Percentiles rank a stretch among this genome's conserved stretches.
These are phyloP conservation scores for Aristolochia californica DNA, from an alignment of 164 flowering plant species.

Conservation along the genomic window DNA sequence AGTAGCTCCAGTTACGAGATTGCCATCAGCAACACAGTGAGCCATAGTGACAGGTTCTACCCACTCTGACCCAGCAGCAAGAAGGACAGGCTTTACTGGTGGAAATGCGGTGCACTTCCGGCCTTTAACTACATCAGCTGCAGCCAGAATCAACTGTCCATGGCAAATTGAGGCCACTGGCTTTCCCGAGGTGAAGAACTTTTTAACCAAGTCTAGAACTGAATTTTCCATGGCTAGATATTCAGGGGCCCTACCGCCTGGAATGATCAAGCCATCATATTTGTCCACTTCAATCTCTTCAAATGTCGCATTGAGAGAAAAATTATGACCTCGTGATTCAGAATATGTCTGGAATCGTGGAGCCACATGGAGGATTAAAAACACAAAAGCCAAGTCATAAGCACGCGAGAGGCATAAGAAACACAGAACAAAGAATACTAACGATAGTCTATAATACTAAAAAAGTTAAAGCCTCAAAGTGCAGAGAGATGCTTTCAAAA, in stretches of 20 bases:
- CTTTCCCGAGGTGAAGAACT: slow-evolving; percentile 45
- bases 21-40: slow-evolving; percentile 61
- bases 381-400: too few species aligned
- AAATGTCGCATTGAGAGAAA: slow-evolving; percentile 86
- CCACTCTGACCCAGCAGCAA: slow-evolving; percentile 85
- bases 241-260: slow-evolving; percentile 95
- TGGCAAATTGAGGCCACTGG: slow-evolving; percentile 88
- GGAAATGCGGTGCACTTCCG: slow-evolving; percentile 72
- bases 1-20: slow-evolving; percentile 66
- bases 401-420: too few species aligned
- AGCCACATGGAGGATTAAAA: neutral
- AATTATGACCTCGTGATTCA: slow-evolving; percentile 86
- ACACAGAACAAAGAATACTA: neutral
- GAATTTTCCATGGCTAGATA: slow-evolving; percentile 76
- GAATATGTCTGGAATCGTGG: slow-evolving; percentile 54
- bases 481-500: too few species aligned
- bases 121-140: slow-evolving; percentile 64
- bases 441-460: too few species aligned
- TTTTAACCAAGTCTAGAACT: slow-evolving; percentile 43
- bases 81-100: slow-evolving; percentile 48
- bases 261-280: slow-evolving; percentile 83
- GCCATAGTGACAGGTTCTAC: slow-evolving; percentile 56
- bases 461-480: too few species aligned
- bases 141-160: slow-evolving; percentile 88
- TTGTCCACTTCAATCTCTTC: slow-evolving; percentile 55